Conservation (phyloP, 2,329 filamentous ascomycete species). For the Microcera coccophila region DNA sequence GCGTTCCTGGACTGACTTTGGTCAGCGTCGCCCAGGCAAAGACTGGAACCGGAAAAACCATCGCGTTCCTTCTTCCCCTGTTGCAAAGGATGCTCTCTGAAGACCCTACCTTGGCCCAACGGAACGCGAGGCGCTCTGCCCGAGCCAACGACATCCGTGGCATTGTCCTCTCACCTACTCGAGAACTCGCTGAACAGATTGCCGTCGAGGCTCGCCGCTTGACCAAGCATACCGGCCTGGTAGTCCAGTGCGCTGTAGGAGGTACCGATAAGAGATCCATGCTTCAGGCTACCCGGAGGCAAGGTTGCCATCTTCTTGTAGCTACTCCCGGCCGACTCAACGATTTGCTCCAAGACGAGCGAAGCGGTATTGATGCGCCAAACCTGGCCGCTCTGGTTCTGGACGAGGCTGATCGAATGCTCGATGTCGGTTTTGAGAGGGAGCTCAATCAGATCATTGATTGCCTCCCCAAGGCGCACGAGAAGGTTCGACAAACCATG, state of each 20-base stretch:
- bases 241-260: conserved; percentile 77
- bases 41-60: conserved; percentile 94
- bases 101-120: conserved; percentile 58
- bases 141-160: conserved; percentile 60
- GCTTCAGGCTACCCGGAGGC: conserved; percentile 61
- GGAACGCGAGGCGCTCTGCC: conserved; percentile 32
- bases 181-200: conserved; percentile 78
- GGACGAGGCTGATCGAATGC: conserved; percentile 96
- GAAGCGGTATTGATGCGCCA: conserved; percentile 62
- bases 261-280: conserved; percentile 74
- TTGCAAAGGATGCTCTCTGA: conserved; percentile 71
- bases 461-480: conserved; percentile 57
- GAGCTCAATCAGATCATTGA: conserved; percentile 60
- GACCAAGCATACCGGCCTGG: conserved; percentile 59
- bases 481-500: conserved; percentile 78
- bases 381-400: conserved; percentile 91
- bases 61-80: conserved; percentile 85
- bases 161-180: conserved; percentile 73
- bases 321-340: conserved; percentile 85
- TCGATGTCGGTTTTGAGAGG: conserved; percentile 82
- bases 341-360: conserved; percentile 69
- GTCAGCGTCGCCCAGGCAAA: conserved; percentile 83
- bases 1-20: conserved; percentile 17
- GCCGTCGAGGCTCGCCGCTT: conserved; percentile 73
- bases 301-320: conserved; percentile 85